These are phyloP conservation scores for Nepenthes mirabilis DNA, from an alignment of 148 eudicot species.

Conservation along the genomic window DNA sequence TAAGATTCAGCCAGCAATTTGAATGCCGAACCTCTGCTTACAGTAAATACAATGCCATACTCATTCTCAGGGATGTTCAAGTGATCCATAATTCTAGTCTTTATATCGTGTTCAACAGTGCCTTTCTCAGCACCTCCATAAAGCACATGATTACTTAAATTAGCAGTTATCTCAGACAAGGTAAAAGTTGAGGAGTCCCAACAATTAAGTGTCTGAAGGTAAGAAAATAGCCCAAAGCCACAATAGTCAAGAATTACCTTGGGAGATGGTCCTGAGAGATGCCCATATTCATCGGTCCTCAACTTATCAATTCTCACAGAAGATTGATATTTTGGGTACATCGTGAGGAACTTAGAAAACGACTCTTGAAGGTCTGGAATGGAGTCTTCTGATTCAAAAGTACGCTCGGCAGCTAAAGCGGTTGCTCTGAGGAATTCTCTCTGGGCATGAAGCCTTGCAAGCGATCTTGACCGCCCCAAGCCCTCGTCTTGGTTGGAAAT, in stretches of 20 bases:
- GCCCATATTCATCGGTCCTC: constrained; percentile 76
- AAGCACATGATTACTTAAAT: constrained; percentile 85
- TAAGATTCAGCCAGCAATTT: constrained; percentile 85
- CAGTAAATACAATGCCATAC: constrained; percentile 91
- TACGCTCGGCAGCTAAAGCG: constrained; percentile 74
- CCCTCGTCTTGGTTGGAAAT: constrained; percentile 43
- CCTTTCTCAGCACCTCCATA: constrained; percentile 91
- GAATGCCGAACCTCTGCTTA: constrained; percentile 92
- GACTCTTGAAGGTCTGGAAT: constrained; percentile 62
- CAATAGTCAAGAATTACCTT: constrained; percentile 97
- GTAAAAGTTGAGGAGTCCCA: constrained; percentile 84
- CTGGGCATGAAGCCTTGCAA: constrained; percentile 66
- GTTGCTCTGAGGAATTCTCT: constrained; percentile 89
- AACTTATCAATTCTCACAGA: constrained; percentile 81
- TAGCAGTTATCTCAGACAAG: constrained; percentile 86
- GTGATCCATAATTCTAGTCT: constrained; percentile 77
- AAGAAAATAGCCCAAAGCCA: constrained; percentile 95
- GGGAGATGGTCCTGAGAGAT: constrained; percentile 37
- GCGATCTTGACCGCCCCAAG: constrained; percentile 67
- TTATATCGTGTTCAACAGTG: constrained; percentile 83
- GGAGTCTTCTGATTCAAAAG: constrained; percentile 44
- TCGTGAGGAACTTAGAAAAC: constrained; percentile 63
- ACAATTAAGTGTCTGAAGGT: constrained; percentile 64
- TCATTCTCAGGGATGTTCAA: constrained; percentile 93
- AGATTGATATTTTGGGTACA: constrained; percentile 78